phyloP scores from a whole-genome alignment of 2,329 filamentous ascomycete genomes.

The Aureobasidium uvarum region DNA sequence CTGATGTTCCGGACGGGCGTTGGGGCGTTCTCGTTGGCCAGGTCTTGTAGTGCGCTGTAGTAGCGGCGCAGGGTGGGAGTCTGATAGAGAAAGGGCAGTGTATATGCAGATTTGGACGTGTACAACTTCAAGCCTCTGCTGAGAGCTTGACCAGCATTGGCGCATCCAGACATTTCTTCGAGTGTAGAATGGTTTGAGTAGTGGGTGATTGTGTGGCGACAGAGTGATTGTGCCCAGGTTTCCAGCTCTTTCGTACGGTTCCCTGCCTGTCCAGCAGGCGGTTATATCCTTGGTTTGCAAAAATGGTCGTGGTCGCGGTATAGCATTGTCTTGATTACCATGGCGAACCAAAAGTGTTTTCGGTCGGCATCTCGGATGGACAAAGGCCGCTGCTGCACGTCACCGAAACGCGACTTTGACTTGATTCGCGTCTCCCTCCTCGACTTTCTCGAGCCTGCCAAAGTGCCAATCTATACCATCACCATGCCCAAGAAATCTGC shows the following conservation, averaged over 20 bases:
- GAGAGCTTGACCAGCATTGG: conserved; percentile 19
- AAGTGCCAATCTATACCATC: background rate
- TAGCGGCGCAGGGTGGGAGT: conserved; percentile 18
- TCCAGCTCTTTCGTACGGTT: background rate
- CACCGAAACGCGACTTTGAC: conserved; percentile 12
- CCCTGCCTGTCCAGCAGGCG: background rate
- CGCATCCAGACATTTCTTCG: conserved; percentile 21
- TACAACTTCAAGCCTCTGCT: conserved; percentile 9
- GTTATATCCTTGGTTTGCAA: background rate
- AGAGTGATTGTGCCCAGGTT: too few relatives aligned
- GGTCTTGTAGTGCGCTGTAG: conserved; percentile 24
- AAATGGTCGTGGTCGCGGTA: background rate
- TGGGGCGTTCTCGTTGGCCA: conserved; percentile 4
- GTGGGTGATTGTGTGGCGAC: background rate
- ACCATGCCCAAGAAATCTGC: conserved; percentile 41
- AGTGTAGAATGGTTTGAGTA: background rate
- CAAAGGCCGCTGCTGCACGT: background rate
- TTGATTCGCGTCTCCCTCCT: conserved; percentile 17
- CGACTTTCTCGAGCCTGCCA: background rate
- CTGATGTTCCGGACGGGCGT: background rate
- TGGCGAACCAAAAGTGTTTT: conserved; percentile 5
- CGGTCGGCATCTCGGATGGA: background rate
- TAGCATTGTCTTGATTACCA: background rate
- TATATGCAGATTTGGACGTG: background rate
- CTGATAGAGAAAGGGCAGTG: conserved; percentile 17